Evolutionary conservation across 768 basidiomycete species (phyloP), one percentile per base, ranked within the genome.

Genomic region (Sarcodon aspratus): DNA sequence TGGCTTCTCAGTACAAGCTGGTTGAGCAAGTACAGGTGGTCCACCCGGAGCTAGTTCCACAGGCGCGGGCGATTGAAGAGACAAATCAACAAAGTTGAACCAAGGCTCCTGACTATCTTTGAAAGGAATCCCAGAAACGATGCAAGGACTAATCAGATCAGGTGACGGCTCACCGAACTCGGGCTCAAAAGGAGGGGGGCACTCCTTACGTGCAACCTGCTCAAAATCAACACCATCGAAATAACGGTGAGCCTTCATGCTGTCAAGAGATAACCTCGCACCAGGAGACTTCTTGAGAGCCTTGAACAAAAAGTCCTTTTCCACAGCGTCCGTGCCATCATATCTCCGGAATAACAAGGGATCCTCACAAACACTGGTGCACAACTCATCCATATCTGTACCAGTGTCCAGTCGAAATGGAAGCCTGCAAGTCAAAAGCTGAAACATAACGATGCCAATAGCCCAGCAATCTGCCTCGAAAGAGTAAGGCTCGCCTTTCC

Each of bases 401-500:
- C 40, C 15, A 2, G 15, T 27, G 3, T 15, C 40, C 15, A 42
- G 40, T 17, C 40, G 4, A 5, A 42, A 42, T 17, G 40, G 40
- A 5, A 42, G 40, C 48, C 52, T 49, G 13, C 59, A 58, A 33
- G 50, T 50, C 7, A 59, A 12, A 52, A 61, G 56, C 36, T 49
- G 46, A 42, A 53, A 59, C 34, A 61, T 27, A 58, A 73, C 68
- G 52, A 73, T 69, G 9, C 71, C 72, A 32, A 69, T 61, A 7
- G 67, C 67, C 73, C 73, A 74, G 21, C 70, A 63, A 51, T 74
- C 73, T 10, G 64, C 70, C 50, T 62, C 64, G 34, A 70, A 69
- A 18, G 68, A 68, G 55, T 73, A 73, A 50, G 66, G 65, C 50
- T 69, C 66, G 46, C 65, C 58, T 47, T 64, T 65, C 44, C 68